Evolutionary conservation across 306 rosid species (phyloP), one percentile per base, ranked within the genome.

Genomic region (Acacia acuminata): DNA sequence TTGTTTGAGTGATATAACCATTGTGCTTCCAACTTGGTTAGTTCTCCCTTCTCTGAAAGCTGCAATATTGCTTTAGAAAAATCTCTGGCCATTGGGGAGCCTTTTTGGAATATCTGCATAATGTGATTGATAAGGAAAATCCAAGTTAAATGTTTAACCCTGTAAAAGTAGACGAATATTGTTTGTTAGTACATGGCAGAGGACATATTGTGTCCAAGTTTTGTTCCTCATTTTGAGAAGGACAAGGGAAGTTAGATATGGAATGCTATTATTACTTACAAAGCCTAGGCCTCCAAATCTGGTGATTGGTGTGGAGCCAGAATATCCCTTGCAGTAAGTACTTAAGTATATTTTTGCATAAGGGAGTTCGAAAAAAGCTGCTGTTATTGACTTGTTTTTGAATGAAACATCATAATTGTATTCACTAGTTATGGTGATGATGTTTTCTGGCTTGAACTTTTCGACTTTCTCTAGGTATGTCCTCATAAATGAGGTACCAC

Each of bases 211-310:
- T 79, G 82, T 90, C 84, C 50, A 92, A 76, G 6, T 0, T 7
- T 55, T 55, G 27, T 55, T 55, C 25, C 63, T 0, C 67, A 77
- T 19, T 65, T 65, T 44, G 32, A 71, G 44, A 44, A 43, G 78
- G 14, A 16, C 53, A 25, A 25, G 13, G 36, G 14, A 22, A 43
- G 58, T 51, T 71, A 71, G 58, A 71, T 24, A 4, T 71, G 20
- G 15, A 83, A 56, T 36, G 72, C 27, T 50, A 19, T 0, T 73
- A 77, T 20, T 63, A 84, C 97, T 88, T 70, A 94, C 97, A 90
- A 92, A 94, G 82, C 90, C 92, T 6, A 90, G 80, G 60, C 98
- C 98, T 85, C 94, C 98, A 82, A 81, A 90, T 82, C 87, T 89
- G 79, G 47, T 60, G 71, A 86, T 76, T 43, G 84, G 81, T 50